Evolutionary conservation across 1,284 basidiomycete species (phyloP).

Genomic region (Trichosporon asahii): DNA sequence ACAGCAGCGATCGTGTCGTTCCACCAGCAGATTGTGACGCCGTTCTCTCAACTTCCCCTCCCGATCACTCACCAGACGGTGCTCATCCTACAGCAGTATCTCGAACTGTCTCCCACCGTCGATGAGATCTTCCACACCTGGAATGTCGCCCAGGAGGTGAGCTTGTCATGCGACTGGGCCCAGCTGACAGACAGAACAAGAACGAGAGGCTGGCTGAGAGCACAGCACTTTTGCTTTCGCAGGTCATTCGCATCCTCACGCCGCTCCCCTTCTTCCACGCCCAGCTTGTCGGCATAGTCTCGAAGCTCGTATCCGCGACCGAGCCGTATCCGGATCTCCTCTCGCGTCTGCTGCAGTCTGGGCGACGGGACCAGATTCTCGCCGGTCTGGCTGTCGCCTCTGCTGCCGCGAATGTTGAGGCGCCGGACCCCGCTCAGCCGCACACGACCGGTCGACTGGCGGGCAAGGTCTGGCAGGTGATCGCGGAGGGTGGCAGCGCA

Average conservation of each 20-base stretch:
- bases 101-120: conserved; percentile 45
- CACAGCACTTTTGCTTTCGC: conserved; percentile 40
- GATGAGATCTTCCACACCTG: conserved; percentile 51
- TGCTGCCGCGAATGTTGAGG: conserved; percentile 44
- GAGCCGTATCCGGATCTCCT: conserved; percentile 46
- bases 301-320: conserved; percentile 38
- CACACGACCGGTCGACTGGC: conserved; percentile 32
- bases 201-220: conserved; percentile 42
- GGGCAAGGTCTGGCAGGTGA: conserved; percentile 36
- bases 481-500: conserved; percentile 44
- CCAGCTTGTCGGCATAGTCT: conserved; percentile 42
- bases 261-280: conserved; percentile 51
- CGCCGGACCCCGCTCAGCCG: conserved; percentile 24
- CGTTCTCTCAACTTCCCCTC: conserved; percentile 43
- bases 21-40: conserved; percentile 49
- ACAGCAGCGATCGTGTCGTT: conserved; percentile 47
- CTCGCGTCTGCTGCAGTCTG: conserved; percentile 42
- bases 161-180: conserved; percentile 9
- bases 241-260: conserved; percentile 45
- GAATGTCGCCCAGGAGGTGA: conserved; percentile 46
- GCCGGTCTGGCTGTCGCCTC: conserved; percentile 42
- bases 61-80: conserved; percentile 47
- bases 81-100: conserved; percentile 51
- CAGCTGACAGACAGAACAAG: conserved; percentile 29
- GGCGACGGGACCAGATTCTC: conserved; percentile 45